Percentiles rank a stretch among this genome's conserved stretches.
These are phyloP conservation scores for Logfia minima DNA, from an alignment of 129 eudicot genomes.

Conservation along the genomic window DNA sequence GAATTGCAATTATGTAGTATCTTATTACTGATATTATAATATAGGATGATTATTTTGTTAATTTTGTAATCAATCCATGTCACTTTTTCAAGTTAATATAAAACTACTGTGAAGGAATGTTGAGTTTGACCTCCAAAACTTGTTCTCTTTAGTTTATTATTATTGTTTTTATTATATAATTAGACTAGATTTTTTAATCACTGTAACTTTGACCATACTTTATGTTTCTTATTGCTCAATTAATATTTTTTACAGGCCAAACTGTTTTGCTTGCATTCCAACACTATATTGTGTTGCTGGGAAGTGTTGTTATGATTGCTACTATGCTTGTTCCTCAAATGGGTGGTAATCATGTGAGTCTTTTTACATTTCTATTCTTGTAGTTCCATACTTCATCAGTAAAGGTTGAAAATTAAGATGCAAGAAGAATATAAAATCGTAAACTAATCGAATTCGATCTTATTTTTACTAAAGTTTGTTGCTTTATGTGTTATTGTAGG, in stretches of 20 bases:
- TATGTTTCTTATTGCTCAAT: slow-evolving; percentile 6
- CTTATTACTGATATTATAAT: slow-evolving; percentile 1
- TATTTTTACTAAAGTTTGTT: slow-evolving; percentile 26
- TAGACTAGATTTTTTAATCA: neutral
- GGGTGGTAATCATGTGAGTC: slow-evolving; percentile 86
- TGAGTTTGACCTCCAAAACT: slow-evolving; percentile 18
- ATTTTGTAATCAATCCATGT: slow-evolving; percentile 14
- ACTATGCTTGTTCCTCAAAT: slow-evolving; percentile 73
- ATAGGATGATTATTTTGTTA: slow-evolving; percentile 13
- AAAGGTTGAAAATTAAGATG: neutral
- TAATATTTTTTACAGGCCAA: slow-evolving; percentile 50
- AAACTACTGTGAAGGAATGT: slow-evolving; percentile 8
- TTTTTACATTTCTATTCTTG: neutral
- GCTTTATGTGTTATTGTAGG: slow-evolving; percentile 43
- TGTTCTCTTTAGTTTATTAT: slow-evolving; percentile 2
- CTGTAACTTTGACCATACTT: slow-evolving; percentile 10
- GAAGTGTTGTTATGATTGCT: slow-evolving; percentile 75
- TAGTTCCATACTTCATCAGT: neutral
- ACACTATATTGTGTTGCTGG: slow-evolving; percentile 96
- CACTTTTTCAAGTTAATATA: slow-evolving; percentile 15
- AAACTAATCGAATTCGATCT: slow-evolving; percentile 1
- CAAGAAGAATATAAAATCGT: neutral
- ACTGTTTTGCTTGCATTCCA: slow-evolving; percentile 75
- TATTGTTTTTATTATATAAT: slow-evolving; percentile 11
- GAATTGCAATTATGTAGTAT: neutral